These are phyloP conservation scores for Serendipita indica DNA, from an alignment of 768 basidiomycete genomes.

Conservation along the genomic window DNA sequence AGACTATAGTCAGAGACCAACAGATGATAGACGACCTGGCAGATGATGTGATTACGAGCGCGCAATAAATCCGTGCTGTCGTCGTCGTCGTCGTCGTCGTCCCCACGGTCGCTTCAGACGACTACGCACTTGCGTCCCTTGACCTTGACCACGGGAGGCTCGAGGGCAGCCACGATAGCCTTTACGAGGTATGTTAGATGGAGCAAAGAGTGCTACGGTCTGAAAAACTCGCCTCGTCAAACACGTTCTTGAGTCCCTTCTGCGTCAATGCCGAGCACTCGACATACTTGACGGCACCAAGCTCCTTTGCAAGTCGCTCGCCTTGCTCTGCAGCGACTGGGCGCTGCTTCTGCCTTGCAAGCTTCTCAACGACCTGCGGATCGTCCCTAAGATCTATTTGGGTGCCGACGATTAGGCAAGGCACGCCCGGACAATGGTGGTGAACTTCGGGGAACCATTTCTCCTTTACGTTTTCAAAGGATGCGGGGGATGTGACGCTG, in stretches of 20 bases:
- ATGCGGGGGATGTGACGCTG: constrained; percentile 95
- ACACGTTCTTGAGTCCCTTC: constrained; percentile 99
- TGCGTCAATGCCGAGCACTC: constrained; percentile 99
- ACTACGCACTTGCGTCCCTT: constrained; percentile 69
- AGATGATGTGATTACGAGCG: no score
- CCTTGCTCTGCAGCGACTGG: constrained; percentile 81
- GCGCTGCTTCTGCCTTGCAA: constrained; percentile 89
- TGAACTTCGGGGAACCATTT: constrained; percentile 99
- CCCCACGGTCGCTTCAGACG: constrained; percentile 36
- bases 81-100: background rate
- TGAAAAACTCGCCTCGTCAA: constrained; percentile 73
- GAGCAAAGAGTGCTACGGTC: background rate
- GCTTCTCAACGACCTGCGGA: constrained; percentile 82
- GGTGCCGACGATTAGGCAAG: constrained; percentile 97
- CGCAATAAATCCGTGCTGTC: no score
- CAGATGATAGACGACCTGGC: constrained; percentile 3
- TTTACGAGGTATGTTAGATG: constrained; percentile 21
- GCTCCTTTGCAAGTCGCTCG: constrained; percentile 87
- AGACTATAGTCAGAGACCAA: background rate
- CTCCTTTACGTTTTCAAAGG: constrained; percentile 99
- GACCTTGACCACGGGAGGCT: constrained; percentile 85
- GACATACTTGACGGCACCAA: constrained; percentile 97
- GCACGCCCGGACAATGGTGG: constrained; percentile 98
- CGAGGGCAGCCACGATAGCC: constrained; percentile 97
- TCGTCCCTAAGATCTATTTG: constrained; percentile 97